Base-by-base conservation (phyloP, 768 basidiomycete genomes). In the Baorangia bicolor region DNA sequence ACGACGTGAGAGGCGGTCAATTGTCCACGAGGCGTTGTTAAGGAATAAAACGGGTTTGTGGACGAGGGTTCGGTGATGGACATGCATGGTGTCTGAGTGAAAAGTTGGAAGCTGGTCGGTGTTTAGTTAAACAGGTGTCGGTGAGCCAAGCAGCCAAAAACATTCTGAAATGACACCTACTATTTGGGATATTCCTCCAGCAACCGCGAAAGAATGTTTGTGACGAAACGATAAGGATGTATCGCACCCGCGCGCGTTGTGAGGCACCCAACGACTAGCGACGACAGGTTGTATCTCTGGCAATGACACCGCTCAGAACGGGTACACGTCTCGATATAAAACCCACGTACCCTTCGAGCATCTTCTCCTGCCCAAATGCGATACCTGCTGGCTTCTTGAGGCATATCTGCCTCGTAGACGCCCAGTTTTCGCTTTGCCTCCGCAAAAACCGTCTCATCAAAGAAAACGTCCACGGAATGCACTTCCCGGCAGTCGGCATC, bases 201-300 rank as follows among this genome's bases (percentile, higher is more conserved):
- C 2, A 88, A 78, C 41, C 81, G 81, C 14, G 72, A 58, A 21
- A 88, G 69, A 25, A 88, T 75, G 2, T 78, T 77, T 1, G 86
- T 87, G 13, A 89, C 81, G 30, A 87, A 75, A 20, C 85, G 82
- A 66, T 90, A 90, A 0, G 88, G 85, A 55, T 90, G 86, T 28
- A 86, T 69, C 0, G 88, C 83, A 2, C 85, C 87, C 2, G 82
- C 88, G 0, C 69, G 69, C 25, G 79, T 81, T 13, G 73, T 65
- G 40, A 89, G 75, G 54, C 79, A 81, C 0, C 86, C 88, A 1
- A 75, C 65, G 2, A 74, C 75, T 0, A 73, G 62, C 4, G 70
- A 64, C 0, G 81, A 75, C 5, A 89, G 69, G 61, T 79, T 76
- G 28, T 81, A 76, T 53, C 69, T 74, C 87, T 89, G 30, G 54